Base-by-base conservation (phyloP, 306 rosid genomes). In the Prunus campanulata region DNA sequence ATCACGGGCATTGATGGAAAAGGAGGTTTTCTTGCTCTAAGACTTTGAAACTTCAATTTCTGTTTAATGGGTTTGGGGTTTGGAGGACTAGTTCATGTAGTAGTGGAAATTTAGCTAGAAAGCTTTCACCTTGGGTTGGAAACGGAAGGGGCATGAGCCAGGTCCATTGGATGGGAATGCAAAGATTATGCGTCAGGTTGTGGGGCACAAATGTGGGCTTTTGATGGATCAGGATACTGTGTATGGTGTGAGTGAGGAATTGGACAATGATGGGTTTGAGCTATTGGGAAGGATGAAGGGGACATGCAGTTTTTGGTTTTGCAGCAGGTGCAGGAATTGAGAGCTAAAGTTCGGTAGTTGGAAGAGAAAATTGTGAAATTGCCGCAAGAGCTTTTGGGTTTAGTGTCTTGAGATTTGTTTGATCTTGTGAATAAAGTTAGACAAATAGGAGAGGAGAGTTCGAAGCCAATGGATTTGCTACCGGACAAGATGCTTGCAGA, bases 121-220 rank as follows among this genome's bases (percentile, higher is more conserved):
- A 27, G 27, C 27, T 27, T 27, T 27, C 27, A 27, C 27, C 27
- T 27, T 27, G 27, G 27, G 27, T 27, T 27, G 27, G 27, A 27
- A 27, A 27, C 27, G 27, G 27, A 27, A 27, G 0, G 99, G 99
- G 72, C 99, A 95, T 69, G 99, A 95, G 79, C 99, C 99, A 0
- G 98, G 98, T 42, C 99, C 99, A 2, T 81, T 92, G 87, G 99
- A 95, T 56, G 99, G 98, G 60, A 95, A 90, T 81, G 99, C 99
- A 0, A 89, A 98, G 89, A 95, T 95, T 86, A 95, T 95, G 92
- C 99, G 92, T 75, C 77, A 97, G 55, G 88, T 92, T 83, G 93
- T 95, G 71, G 99, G 99, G 20, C 92, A 92, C 74, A 95, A 95
- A 79, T 97, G 97, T 8, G 89, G 96, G 30, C 84, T 70, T 75